These are phyloP conservation scores for Chaetomiaceae sp. DNA, from an alignment of 2,329 filamentous ascomycete genomes.

Conservation along the genomic window DNA sequence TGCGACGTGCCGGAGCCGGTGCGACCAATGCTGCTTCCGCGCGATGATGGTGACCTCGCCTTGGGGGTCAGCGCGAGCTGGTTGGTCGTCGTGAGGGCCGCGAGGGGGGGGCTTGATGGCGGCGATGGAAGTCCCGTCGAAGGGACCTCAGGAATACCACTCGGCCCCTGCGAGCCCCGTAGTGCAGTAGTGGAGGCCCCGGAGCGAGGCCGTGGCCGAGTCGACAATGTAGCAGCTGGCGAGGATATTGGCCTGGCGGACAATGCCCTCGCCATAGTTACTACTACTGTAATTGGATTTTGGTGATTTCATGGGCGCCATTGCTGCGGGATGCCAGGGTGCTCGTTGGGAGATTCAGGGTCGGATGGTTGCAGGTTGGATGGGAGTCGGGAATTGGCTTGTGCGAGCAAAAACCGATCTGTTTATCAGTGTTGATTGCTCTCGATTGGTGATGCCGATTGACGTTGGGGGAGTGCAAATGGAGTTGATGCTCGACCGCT, in stretches of 20 bases:
- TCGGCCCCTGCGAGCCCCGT: conserved; percentile 72
- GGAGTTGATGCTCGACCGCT: too few relatives aligned
- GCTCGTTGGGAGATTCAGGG: conserved; percentile 10
- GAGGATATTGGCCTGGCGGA: conserved; percentile 68
- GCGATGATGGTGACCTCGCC: conserved; percentile 39
- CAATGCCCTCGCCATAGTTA: conserved; percentile 68
- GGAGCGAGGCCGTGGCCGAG: conserved; percentile 60
- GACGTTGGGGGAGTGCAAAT: too few relatives aligned
- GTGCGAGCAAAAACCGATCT: too few relatives aligned
- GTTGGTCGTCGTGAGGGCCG: conserved; percentile 64
- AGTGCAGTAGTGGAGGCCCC: conserved; percentile 94
- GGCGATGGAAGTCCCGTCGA: conserved; percentile 80
- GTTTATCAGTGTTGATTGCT: too few relatives aligned
- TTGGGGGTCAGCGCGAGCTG: conserved; percentile 62
- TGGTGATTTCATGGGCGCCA: conserved; percentile 68
- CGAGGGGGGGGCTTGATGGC: conserved; percentile 85
- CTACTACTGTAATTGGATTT: conserved; percentile 68
- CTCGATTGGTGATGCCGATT: too few relatives aligned
- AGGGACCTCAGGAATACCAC: conserved; percentile 93
- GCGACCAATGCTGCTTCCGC: conserved; percentile 26
- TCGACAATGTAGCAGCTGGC: conserved; percentile 90
- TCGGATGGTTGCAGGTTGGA: background rate
- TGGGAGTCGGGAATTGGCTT: too few relatives aligned
- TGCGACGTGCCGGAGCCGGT: conserved; percentile 23
- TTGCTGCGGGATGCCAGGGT: conserved; percentile 38